These are phyloP conservation scores for Cyclostephanos invisitatus DNA, from an alignment of 108 stramenopile genomes.

Conservation along the genomic window DNA sequence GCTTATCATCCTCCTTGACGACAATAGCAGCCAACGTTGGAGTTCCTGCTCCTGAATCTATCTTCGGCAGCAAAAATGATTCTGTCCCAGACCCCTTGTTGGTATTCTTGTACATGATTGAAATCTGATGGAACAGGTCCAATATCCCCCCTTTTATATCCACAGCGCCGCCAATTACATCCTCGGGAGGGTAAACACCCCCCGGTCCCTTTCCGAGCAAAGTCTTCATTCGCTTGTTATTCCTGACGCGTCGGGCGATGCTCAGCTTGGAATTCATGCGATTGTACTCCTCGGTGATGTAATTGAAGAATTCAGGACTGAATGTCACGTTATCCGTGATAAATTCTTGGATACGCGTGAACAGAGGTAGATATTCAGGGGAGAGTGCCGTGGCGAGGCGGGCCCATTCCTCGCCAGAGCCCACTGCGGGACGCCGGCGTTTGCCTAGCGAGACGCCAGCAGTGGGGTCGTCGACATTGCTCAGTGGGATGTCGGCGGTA, in stretches of 20 bases:
- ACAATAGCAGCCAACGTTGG: conserved; percentile 4
- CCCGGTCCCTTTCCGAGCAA: conserved; percentile 44
- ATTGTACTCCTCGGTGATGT: conserved; percentile 61
- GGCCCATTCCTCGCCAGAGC: conserved; percentile 74
- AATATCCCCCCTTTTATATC: conserved; percentile 44
- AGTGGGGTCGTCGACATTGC: conserved; percentile 7
- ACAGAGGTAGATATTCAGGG: conserved; percentile 36
- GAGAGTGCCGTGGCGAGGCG: conserved; percentile 55
- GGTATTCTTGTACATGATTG: conserved; percentile 31
- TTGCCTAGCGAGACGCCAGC: conserved; percentile 31
- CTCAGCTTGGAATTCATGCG: conserved; percentile 36
- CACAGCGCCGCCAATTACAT: conserved; percentile 37
- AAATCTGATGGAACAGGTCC: conserved; percentile 49
- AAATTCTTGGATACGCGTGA: conserved; percentile 60
- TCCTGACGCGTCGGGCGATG: conserved; percentile 42
- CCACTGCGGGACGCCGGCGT: conserved; percentile 62
- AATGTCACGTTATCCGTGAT: conserved; percentile 69
- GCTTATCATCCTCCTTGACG: conserved; percentile 10
- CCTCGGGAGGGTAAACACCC: conserved; percentile 44
- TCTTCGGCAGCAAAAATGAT: conserved; percentile 34
- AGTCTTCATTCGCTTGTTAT: conserved; percentile 40
- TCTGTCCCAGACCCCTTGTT: conserved; percentile 11
- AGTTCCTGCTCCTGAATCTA: conserved; percentile 13
- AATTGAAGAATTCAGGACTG: conserved; percentile 63
- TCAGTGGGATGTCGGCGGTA: conserved; percentile 18